A percentile compares a stretch with the other conserved stretches of the same genome.
Conservation (phyloP, 257 asterid genomes). For the Plantago elongata region DNA sequence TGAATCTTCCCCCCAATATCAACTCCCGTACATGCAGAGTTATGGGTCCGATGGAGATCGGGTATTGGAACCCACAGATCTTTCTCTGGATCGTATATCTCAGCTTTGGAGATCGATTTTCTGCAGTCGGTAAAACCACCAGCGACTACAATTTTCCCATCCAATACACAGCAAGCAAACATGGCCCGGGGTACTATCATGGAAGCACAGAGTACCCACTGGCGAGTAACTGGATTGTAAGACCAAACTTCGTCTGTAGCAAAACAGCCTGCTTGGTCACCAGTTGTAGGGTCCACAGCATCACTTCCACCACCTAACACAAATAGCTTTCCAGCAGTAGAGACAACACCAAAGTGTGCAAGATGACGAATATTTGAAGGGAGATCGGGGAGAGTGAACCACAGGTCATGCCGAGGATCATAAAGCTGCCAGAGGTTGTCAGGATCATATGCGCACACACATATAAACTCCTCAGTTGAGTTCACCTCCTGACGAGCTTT, state of each 20-base stretch:
- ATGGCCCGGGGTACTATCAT: constrained; percentile 94
- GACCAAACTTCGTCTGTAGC: constrained; percentile 97
- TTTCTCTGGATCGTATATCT: constrained; percentile 83
- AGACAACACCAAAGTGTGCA: constrained; percentile 90
- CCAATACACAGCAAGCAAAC: constrained; percentile 91
- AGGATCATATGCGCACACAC: constrained; percentile 85
- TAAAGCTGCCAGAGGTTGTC: constrained; percentile 96
- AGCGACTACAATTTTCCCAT: constrained; percentile 86
- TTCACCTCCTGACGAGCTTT: constrained; percentile 81
- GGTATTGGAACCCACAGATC: constrained; percentile 80
- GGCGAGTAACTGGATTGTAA: constrained; percentile 57
- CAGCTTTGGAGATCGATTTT: constrained; percentile 89
- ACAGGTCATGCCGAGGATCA: constrained; percentile 69
- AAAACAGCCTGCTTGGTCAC: constrained; percentile 95
- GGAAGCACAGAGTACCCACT: constrained; percentile 63
- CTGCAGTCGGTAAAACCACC: constrained; percentile 91
- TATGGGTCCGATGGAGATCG: constrained; percentile 80
- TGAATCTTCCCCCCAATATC: constrained; percentile 77
- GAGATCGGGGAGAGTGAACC: constrained; percentile 87
- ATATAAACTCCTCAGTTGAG: constrained; percentile 72
- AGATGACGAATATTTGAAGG: constrained; percentile 87
- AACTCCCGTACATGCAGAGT: constrained; percentile 81
- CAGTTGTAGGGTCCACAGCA: constrained; percentile 89
- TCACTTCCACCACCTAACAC: constrained; percentile 97
- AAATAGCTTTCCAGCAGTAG: constrained; percentile 76